phyloP scores from a whole-genome alignment of 768 basidiomycete genomes.

The Russula virescens region DNA sequence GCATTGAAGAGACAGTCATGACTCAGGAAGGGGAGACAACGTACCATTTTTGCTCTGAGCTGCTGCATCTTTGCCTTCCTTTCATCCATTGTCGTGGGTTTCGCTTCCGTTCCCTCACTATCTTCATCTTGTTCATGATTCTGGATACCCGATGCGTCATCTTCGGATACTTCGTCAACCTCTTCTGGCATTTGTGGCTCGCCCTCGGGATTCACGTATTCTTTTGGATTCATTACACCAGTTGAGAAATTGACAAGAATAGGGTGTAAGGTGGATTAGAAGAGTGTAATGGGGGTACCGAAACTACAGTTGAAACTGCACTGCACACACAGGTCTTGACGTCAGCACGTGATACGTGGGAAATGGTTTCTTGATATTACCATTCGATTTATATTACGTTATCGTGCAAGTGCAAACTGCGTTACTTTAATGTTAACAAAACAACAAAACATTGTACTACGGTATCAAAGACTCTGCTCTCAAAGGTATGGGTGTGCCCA shows the following conservation, averaged over 20 bases:
- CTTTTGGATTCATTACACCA: slow-evolving; percentile 2
- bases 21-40: neutral
- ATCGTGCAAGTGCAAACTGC: neutral
- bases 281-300: neutral
- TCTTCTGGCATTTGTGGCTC: slow-evolving; percentile 6
- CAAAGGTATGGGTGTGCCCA: neutral
- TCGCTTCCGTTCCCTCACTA: neutral
- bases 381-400: too few relatives aligned
- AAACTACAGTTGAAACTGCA: too few relatives aligned
- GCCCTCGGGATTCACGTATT: neutral
- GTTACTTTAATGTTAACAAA: too few relatives aligned
- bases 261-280: neutral
- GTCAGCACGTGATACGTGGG: slow-evolving; percentile 12
- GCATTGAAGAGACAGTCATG: neutral
- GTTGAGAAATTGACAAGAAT: neutral
- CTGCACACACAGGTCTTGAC: neutral
- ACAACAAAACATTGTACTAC: neutral
- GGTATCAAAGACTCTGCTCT: neutral
- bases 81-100: slow-evolving; percentile 23
- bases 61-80: slow-evolving; percentile 20
- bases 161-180: slow-evolving; percentile 3
- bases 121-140: slow-evolving; percentile 3
- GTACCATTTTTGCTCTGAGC: slow-evolving; percentile 18
- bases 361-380: neutral
- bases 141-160: neutral